These are phyloP conservation scores for Phyllosticta citribraziliensis DNA, from an alignment of 2,329 filamentous ascomycete species.

Conservation along the genomic window DNA sequence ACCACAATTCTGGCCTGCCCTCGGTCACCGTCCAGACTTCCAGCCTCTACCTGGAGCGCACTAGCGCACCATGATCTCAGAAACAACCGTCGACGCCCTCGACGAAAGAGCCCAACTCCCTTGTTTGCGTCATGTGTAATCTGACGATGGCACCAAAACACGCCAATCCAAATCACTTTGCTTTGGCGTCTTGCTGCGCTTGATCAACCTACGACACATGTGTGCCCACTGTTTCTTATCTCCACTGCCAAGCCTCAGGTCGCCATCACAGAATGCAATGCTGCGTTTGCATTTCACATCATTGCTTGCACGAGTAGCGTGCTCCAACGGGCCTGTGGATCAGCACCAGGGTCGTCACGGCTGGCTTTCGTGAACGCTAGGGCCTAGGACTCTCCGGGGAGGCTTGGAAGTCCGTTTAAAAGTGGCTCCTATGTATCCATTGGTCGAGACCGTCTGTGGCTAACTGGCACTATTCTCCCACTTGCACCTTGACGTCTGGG, in stretches of 20 bases:
- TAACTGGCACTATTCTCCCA: neutral
- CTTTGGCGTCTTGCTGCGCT: neutral
- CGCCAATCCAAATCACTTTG: neutral
- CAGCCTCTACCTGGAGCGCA: neutral
- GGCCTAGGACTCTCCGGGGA: neutral
- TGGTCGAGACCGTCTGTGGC: neutral
- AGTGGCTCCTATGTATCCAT: neutral
- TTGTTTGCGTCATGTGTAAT: neutral
- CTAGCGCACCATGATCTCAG: neutral
- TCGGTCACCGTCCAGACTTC: neutral
- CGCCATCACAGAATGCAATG: neutral
- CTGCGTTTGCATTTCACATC: neutral
- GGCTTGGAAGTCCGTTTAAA: neutral
- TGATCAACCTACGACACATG: neutral
- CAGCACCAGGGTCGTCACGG: neutral
- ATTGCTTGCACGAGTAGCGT: neutral
- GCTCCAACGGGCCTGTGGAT: neutral
- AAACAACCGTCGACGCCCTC: neutral
- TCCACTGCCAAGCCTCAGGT: neutral
- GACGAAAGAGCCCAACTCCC: neutral
- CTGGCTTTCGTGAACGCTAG: neutral
- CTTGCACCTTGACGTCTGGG: neutral
- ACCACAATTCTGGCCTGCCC: neutral
- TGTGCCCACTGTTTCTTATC: neutral
- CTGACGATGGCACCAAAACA: neutral